Evolutionary conservation across 352 stramenopile species (phyloP), one percentile per base, ranked within the genome.

Genomic region (Detonula confervacea): DNA sequence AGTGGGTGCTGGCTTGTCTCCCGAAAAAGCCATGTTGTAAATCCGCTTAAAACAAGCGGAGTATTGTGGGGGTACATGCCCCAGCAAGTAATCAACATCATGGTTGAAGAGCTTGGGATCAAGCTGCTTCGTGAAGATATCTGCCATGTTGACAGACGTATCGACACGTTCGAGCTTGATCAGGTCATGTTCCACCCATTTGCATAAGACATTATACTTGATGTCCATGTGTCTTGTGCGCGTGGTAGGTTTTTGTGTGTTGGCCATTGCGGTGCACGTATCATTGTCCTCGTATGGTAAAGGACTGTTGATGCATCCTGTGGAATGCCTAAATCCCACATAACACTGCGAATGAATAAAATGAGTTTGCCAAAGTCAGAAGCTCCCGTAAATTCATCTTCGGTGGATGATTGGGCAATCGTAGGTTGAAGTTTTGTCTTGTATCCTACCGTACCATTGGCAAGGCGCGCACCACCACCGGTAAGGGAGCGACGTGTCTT

Each of bases 211-310:
- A 52, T 51, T 20, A 18, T 24, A 52, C 16, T 46, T 18, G 16
- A 82, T 78, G 35, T 77, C 74, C 14, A 82, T 47, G 30, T 82
- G 74, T 20, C 59, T 0, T 7, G 57, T 81, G 2, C 55, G 37
- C 24, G 16, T 67, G 8, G 70, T 81, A 22, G 71, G 70, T 49
- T 72, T 72, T 54, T 59, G 35, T 20, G 63, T 24, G 12, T 63
- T 63, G 1, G 42, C 42, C 35, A 52, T 73, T 6, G 33, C 39
- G 16, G 39, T 67, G 22, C 77, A 65, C 46, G 25, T 46, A 80
- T 65, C 25, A 54, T 59, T 69, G 47, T 84, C 12, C 69, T 62
- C 11, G 18, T 22, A 46, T 27, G 11, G 37, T 54, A 57, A 39
- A 16, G 62, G 22, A 29, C 16, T 24, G 27, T n/a, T n/a, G n/a